Conservation (phyloP, 2,329 filamentous ascomycete genomes). For the Pseudopyricularia javanii region DNA sequence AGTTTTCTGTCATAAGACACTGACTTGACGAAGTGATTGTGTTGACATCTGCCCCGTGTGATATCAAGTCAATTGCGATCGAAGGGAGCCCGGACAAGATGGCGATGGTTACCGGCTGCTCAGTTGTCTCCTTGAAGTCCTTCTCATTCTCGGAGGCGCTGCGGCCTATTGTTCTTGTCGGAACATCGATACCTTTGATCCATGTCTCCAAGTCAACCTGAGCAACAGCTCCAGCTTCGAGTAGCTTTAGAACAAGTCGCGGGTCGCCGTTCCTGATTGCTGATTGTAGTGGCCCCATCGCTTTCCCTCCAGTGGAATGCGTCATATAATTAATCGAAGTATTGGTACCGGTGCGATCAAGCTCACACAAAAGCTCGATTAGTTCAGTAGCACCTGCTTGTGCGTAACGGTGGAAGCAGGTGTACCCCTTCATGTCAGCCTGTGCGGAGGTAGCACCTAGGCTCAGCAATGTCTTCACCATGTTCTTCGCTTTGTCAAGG, state of each 20-base stretch:
- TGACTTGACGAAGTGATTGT: slow-evolving; percentile 31
- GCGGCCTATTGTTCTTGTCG: slow-evolving; percentile 29
- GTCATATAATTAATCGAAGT: slow-evolving; percentile 56
- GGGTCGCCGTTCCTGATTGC: slow-evolving; percentile 43
- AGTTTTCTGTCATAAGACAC: slow-evolving; percentile 19
- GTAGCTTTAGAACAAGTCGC: slow-evolving; percentile 43
- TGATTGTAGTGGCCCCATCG: slow-evolving; percentile 29
- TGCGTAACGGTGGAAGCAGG: slow-evolving; percentile 54
- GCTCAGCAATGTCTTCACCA: slow-evolving; percentile 51
- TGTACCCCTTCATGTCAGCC: slow-evolving; percentile 52
- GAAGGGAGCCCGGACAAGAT: slow-evolving; percentile 31
- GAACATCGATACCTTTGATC: slow-evolving; percentile 45
- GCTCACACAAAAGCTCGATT: slow-evolving; percentile 35
- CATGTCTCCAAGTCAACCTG: slow-evolving; percentile 52
- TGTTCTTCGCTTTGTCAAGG: slow-evolving; percentile 47
- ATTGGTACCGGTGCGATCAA: slow-evolving; percentile 48
- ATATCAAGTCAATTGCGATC: slow-evolving; percentile 45
- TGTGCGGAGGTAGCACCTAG: slow-evolving; percentile 64
- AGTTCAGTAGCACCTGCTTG: slow-evolving; percentile 33
- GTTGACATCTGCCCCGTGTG: slow-evolving; percentile 54
- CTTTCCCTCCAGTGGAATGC: slow-evolving; percentile 20
- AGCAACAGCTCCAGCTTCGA: slow-evolving; percentile 49
- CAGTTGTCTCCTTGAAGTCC: slow-evolving; percentile 30
- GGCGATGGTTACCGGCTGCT: slow-evolving; percentile 59
- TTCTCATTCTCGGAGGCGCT: slow-evolving; percentile 34